Evolutionary conservation across 2,329 filamentous ascomycete species (phyloP), one percentile per base, ranked within the genome.

Genomic region (Talaromyces sp.): DNA sequence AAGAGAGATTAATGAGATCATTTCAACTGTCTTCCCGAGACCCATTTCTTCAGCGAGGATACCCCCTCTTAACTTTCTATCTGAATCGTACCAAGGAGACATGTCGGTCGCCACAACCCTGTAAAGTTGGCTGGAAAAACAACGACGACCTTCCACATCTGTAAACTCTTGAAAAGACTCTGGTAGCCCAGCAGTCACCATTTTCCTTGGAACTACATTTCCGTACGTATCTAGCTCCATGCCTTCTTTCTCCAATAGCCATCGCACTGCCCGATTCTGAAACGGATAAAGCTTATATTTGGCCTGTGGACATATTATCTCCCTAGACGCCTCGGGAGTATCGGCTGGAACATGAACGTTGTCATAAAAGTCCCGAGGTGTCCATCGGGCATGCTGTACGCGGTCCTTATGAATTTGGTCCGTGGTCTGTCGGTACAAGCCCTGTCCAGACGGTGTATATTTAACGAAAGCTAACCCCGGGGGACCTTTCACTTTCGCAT

Each of bases 31-130:
- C 62, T 80, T 80, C 3, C 78, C 78, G 13, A 80, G 65, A 2
- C 77, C 78, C 78, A 80, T 80, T 60, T 80, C 78, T 63, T 80
- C 78, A 8, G 78, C 77, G 48, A 80, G 70, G 17, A 80, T 75
- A 2, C 78, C 78, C 7, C 78, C 78, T 40, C 63, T 70, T 4
- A 77, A 56, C 25, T 64, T 56, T 22, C 64, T 60, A 31, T 61
- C 62, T 17, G 65, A 68, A 66, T 69, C 66, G 41, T 62, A 63
- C 70, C 65, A 78, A 33, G 63, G 53, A 19, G 66, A 68, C 11
- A 74, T 53, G 55, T 77, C 69, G 6, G 68, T 71, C 2, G 73
- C 70, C 31, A 75, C 67, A 19, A 72, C 65, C 58, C 75, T 73
- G 45, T 77, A 71, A 13, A 78, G 64, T 58, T 74, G 70, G 59